Conservation (phyloP, 2,329 filamentous ascomycete species). For the Stylonectria norvegica region DNA sequence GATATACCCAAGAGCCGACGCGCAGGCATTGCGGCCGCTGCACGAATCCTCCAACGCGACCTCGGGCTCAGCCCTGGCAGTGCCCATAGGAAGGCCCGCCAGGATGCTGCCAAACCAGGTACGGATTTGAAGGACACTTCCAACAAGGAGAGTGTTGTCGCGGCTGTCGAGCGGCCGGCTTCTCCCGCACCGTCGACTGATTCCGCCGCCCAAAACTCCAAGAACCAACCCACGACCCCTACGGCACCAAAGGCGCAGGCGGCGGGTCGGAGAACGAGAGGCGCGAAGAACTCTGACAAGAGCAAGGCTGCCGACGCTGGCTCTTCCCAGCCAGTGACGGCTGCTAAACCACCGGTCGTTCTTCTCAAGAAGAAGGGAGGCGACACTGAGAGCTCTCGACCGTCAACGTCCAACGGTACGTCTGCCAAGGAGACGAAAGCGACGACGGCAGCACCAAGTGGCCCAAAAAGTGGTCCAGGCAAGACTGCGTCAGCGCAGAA, state of each 20-base stretch:
- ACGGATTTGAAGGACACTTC: constrained; percentile 37
- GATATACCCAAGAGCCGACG: constrained; percentile 53
- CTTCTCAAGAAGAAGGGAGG: constrained; percentile 39
- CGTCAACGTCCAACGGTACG: constrained; percentile 25
- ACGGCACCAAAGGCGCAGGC: constrained; percentile 27
- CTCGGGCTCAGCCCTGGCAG: constrained; percentile 62
- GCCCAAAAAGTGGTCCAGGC: constrained; percentile 17
- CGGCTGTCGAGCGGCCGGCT: constrained; percentile 18
- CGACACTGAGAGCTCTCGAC: constrained; percentile 24
- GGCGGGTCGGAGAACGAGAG: constrained; percentile 31
- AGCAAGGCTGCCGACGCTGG: constrained; percentile 34
- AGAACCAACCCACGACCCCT: constrained; percentile 18
- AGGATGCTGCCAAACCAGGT: constrained; percentile 57
- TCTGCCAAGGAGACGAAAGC: constrained; percentile 28
- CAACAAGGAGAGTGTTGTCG: constrained; percentile 30
- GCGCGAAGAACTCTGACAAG: constrained; percentile 39
- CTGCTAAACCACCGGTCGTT: constrained; percentile 36
- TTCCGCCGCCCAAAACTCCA: constrained; percentile 15
- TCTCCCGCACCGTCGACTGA: constrained; percentile 21
- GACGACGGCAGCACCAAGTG: constrained; percentile 18
- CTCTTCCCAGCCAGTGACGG: constrained; percentile 22
- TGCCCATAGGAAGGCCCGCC: constrained; percentile 58
- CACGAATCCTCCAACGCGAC: constrained; percentile 63
- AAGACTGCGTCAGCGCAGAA: constrained; percentile 32
- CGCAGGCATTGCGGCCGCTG: constrained; percentile 60